These are phyloP conservation scores for Cryptosporidium viatorum DNA, from an alignment of 169 alveolate species.

Conservation along the genomic window DNA sequence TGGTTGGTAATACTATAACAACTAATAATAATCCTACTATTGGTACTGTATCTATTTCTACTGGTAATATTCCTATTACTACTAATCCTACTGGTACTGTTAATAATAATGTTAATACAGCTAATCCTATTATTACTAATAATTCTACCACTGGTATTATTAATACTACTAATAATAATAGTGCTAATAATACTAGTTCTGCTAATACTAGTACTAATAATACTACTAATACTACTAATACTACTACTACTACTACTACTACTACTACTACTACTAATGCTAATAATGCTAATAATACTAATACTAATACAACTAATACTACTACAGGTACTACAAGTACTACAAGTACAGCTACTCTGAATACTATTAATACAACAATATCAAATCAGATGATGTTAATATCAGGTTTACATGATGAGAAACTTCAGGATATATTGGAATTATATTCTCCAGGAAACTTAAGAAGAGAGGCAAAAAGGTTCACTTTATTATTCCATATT, in stretches of 20 bases:
- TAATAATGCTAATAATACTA: not conserved
- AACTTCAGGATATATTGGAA: not conserved
- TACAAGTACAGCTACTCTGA: not conserved
- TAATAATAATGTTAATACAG: no score
- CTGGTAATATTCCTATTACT: no score
- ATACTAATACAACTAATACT: not conserved
- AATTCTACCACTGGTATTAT: no score
- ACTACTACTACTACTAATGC: not conserved
- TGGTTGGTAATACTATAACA: not conserved
- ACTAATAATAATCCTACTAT: not conserved
- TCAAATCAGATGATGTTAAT: constrained; percentile 1
- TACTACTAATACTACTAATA: no score
- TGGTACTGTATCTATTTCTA: not conserved
- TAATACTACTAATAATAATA: no score
- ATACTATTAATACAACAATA: not conserved
- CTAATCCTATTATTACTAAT: no score
- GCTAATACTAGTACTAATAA: no score
- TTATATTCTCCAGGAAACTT: constrained; percentile 12
- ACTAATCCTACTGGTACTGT: no score
- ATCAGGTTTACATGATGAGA: not conserved
- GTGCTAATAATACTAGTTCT: no score
- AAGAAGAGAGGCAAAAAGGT: constrained; percentile 65
- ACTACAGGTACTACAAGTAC: not conserved
- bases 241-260: no score
- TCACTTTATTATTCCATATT: constrained; percentile 14